Base-by-base conservation (phyloP, 495 filamentous ascomycete genomes). In the Cercophora samala region DNA sequence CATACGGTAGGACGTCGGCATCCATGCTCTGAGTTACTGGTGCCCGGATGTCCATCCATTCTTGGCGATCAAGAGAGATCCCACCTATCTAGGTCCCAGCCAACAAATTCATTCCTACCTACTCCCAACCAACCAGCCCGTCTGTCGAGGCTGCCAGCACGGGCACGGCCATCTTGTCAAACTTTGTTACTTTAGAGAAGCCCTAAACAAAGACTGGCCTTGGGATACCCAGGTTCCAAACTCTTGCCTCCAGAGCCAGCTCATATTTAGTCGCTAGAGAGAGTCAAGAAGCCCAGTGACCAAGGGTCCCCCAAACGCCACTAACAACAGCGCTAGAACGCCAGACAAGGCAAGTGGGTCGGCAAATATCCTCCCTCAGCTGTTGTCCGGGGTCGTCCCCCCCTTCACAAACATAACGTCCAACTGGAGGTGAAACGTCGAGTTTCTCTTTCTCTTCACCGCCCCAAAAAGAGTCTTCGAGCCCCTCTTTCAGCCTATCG, bases 321-420 rank as follows among this genome's bases (percentile, higher is more conserved):
- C 59, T 63, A 53, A 60, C 42, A 42, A 60, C 56, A 42, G 53
- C 61, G 51, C 26, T 24, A 19, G 22, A 37, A 51, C 52, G 62
- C 46, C 66, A 42, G 63, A 37, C 52, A 37, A 62, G 58, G 58
- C 56, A 60, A 64, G 67, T 66, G 67, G 67, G 64, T 63, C 63
- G 63, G 63, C 63, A 66, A 66, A 69, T 69, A 65, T 63, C 26
- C 26, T 29, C 66, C 46, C 58, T 62, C 64, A 21, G 17, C 55
- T 59, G 64, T 46, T 23, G 42, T 29, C 66, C 32, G 53, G 42
- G 46, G 61, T 51, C 56, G 66, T 22, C 51, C 21, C 13, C 63
- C 58, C 58, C 25, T 22, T 21, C 3, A 37, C 55, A 65, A 65
- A 60, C 64, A 65, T 54, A 5, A 22, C 23, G 37, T 29, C 26